Base-by-base conservation (phyloP, 2,329 filamentous ascomycete species). In the Microsporum audouinii region DNA sequence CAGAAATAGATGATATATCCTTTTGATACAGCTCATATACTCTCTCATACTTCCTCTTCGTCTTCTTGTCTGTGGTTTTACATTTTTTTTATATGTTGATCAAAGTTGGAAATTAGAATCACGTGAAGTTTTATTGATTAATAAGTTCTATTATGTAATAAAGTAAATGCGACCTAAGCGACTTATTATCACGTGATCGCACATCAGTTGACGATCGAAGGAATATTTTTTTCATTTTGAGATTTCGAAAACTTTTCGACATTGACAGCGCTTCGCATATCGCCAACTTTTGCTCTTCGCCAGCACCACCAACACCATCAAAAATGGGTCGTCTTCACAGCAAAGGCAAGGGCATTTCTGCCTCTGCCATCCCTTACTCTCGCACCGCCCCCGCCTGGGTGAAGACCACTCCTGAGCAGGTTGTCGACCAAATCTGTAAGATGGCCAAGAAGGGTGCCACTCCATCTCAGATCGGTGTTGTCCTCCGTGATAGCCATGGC, bases 391-490 rank as follows among this genome's bases (percentile, higher is more conserved):
- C 94, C 65, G 84, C 91, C 71, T 99, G 94, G 94, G 84, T 97
- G 80, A 99, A 99, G 88, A 95, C 90, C 82, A 96, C 91, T 72
- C 91, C 94, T 76, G 91, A 96, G 74, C 90, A 95, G 83, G 91
- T 99, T 78, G 90, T 96, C 72, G 94, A 99, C 78, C 91, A 97
- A 83, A 99, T 99, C 82, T 91, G 88, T 83, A 95, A 95, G 84
- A 88, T 97, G 77, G 94, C 94, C 76, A 91, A 89, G 83, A 97
- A 97, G 88, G 94, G 95, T 82, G 90, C 90, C 71, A 96, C 92
- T 69, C 94, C 94, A 73, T 96, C 91, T 68, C 92, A 97, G 84
- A 99, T 99, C 74, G 94, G 95, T 88, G 92, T 97, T 77, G 83
- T 97, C 74, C 89, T 99, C 77, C 87, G 95, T 83, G 95, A 99